These are phyloP conservation scores for Apiospora sp. DNA, from an alignment of 2,329 filamentous ascomycete species.

Conservation along the genomic window DNA sequence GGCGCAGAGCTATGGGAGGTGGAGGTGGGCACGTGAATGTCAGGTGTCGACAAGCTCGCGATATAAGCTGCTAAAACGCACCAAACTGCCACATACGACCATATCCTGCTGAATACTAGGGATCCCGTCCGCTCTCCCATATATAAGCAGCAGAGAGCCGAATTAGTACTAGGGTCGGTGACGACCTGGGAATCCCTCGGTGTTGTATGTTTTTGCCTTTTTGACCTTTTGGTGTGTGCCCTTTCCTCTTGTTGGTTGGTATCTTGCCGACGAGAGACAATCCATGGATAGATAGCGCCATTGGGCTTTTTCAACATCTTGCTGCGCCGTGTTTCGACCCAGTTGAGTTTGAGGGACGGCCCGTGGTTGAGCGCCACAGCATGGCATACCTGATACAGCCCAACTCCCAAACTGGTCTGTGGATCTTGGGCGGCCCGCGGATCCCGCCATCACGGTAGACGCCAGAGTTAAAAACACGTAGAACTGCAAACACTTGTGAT, in stretches of 20 bases:
- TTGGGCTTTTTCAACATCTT: too few species aligned
- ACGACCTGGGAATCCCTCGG: too few species aligned
- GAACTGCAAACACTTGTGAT: neutral
- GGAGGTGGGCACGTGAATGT: neutral
- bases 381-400: neutral
- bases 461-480: neutral
- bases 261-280: too few species aligned
- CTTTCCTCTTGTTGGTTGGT: too few species aligned
- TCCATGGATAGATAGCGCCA: too few species aligned
- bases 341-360: too few species aligned
- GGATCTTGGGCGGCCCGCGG: neutral
- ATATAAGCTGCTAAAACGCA: neutral
- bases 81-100: neutral
- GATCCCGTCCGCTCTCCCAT: conserved; percentile 13
- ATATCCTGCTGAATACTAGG: conserved; percentile 11
- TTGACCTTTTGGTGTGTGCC: too few species aligned
- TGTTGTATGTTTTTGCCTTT: too few species aligned
- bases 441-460: neutral
- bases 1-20: neutral
- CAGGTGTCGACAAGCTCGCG: neutral
- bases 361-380: too few species aligned
- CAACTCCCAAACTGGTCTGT: neutral
- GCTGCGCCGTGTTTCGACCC: too few species aligned
- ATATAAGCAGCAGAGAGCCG: conserved; percentile 6
- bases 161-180: too few species aligned